These are phyloP conservation scores for Blastomyces parvus DNA, from an alignment of 2,329 filamentous ascomycete genomes.

Conservation along the genomic window DNA sequence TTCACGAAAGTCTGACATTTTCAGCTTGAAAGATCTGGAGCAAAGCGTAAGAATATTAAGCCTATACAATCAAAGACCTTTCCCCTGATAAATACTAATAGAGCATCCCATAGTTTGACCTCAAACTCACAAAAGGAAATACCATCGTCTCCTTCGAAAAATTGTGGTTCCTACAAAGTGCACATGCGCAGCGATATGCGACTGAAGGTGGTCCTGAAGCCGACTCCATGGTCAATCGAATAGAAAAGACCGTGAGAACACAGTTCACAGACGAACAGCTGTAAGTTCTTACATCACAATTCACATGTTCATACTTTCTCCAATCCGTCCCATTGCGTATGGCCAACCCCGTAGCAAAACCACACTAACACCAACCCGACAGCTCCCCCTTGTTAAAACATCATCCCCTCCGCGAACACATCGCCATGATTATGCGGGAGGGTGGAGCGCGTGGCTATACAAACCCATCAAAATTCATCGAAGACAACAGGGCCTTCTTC, in stretches of 20 bases:
- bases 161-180: slow-evolving; percentile 66
- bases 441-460: slow-evolving; percentile 16
- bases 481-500: slow-evolving; percentile 33
- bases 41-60: slow-evolving; percentile 46
- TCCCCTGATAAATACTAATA: not conserved
- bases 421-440: slow-evolving; percentile 41
- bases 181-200: slow-evolving; percentile 49
- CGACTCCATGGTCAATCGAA: slow-evolving; percentile 31
- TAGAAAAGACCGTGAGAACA: slow-evolving; percentile 23
- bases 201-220: slow-evolving; percentile 36
- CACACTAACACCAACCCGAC: slow-evolving; percentile 10
- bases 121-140: slow-evolving; percentile 87
- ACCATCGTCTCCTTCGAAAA: slow-evolving; percentile 74
- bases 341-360: not conserved
- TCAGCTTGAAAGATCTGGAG: slow-evolving; percentile 61
- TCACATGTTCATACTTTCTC: not conserved
- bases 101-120: slow-evolving; percentile 51
- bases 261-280: slow-evolving; percentile 21
- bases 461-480: slow-evolving; percentile 14
- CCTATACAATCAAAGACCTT: not conserved
- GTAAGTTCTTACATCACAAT: slow-evolving; percentile 18
- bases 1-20: slow-evolving; percentile 55
- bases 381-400: slow-evolving; percentile 24
- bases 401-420: slow-evolving; percentile 38
- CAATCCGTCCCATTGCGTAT: not conserved